Base-by-base conservation (phyloP, 345 rosid species). In the Sonneratia caseolaris region DNA sequence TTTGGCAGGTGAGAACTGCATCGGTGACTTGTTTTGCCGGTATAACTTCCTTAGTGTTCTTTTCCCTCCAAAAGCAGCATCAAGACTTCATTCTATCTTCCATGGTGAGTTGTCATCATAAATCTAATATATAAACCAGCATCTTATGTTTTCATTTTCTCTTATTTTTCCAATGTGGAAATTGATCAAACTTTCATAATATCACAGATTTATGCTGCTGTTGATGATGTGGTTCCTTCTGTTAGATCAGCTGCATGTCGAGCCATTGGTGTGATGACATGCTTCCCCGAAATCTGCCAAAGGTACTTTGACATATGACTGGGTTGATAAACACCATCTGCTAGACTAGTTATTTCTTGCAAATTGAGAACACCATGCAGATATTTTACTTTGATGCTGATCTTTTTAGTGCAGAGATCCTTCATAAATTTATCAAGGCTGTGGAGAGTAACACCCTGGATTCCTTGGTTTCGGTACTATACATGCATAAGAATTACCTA, bases 241-340 rank as follows among this genome's bases (percentile, higher is more conserved):
- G 95, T 94, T 64, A 82, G 91, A 82, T 88, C 95, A 75, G 97
- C 97, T 78, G 89, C 96, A 79, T 94, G 98, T 84, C 95, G 96
- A 79, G 98, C 93, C 75, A 88, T 94, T 77, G 97, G 98, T 65
- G 97, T 94, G 61, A 73, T 88, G 69, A 86, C 91, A 76, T 91
- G 95, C 83, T 91, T 94, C 84, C 96, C 77, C 37, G 86, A 83
- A 79, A 77, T 84, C 73, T 82, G 84, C 79, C 78, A 70, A 75
- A 86, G 97, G 97, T 94, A 76, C 83, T 76, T 38, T 67, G 70
- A 24, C 56, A 38, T 57, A 13, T 69, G 51, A 64, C 68, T 78
- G 21, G 40, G 37, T 65, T 66, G 48, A 69, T 55, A 56, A 42
- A 2, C 27, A 43, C 78, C 8, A 10, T 70, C 24, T 71, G 42